Percentiles rank a stretch among this genome's conserved stretches.
These are phyloP conservation scores for Diaporthe citrichinensis DNA, from an alignment of 2,329 filamentous ascomycete species.

Conservation along the genomic window DNA sequence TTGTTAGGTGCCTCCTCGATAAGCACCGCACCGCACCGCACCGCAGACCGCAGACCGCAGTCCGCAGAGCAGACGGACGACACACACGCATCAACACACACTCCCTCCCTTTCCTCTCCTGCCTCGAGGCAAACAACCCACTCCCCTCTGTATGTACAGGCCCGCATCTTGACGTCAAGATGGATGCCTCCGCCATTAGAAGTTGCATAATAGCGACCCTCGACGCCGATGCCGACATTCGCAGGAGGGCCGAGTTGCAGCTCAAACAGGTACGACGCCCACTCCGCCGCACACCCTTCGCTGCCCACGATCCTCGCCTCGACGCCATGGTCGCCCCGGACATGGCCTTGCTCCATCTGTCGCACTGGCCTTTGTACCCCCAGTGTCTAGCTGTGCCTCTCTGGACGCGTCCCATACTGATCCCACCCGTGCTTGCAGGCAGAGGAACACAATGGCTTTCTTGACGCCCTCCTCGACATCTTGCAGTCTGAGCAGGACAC, in stretches of 20 bases:
- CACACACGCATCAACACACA: slow-evolving; percentile 21
- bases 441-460: slow-evolving; percentile 90
- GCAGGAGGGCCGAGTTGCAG: slow-evolving; percentile 83
- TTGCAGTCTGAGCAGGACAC: slow-evolving; percentile 89
- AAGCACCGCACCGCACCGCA: slow-evolving; percentile 20
- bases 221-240: slow-evolving; percentile 79
- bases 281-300: slow-evolving; percentile 21
- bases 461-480: slow-evolving; percentile 91
- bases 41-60: slow-evolving; percentile 2
- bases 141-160: slow-evolving; percentile 40
- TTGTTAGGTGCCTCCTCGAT: slow-evolving; percentile 30
- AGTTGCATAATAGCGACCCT: slow-evolving; percentile 84
- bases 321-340: not conserved
- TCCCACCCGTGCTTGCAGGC: slow-evolving; percentile 69
- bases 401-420: slow-evolving; percentile 42
- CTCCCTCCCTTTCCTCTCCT: slow-evolving; percentile 22
- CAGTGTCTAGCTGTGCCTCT: not conserved
- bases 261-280: slow-evolving; percentile 79
- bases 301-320: slow-evolving; percentile 29
- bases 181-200: slow-evolving; percentile 83
- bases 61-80: slow-evolving; percentile 29
- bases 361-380: slow-evolving; percentile 33
- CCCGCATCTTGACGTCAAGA: slow-evolving; percentile 55
- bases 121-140: slow-evolving; percentile 29
- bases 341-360: not conserved